Conservation (phyloP, 345 rosid species). For the Raphanus raphanistrum region DNA sequence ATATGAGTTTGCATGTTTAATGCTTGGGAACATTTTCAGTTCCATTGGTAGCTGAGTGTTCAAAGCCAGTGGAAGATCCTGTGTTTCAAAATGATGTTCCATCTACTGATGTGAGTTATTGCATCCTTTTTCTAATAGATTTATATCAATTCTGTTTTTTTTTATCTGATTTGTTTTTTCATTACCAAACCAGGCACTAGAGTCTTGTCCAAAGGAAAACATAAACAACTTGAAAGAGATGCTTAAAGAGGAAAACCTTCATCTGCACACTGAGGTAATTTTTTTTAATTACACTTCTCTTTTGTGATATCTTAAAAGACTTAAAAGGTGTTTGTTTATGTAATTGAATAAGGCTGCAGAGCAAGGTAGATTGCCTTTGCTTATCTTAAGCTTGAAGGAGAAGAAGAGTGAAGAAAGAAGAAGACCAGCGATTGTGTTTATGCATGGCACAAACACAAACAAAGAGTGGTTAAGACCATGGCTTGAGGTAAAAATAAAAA, state of each 20-base stretch:
- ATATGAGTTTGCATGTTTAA: neutral
- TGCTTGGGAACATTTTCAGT: slow-evolving; percentile 40
- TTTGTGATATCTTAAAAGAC: neutral
- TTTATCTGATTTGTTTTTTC: neutral
- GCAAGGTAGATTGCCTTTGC: slow-evolving; percentile 73
- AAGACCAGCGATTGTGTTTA: slow-evolving; percentile 80
- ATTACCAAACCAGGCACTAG: slow-evolving; percentile 57
- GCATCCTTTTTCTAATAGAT: neutral
- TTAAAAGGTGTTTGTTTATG: slow-evolving; percentile 1
- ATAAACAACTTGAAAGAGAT: slow-evolving; percentile 51
- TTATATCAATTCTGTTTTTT: neutral
- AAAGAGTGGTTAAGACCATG: slow-evolving; percentile 88
- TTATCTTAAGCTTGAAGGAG: slow-evolving; percentile 64
- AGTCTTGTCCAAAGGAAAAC: slow-evolving; percentile 64
- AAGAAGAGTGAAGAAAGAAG: slow-evolving; percentile 37
- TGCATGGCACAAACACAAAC: slow-evolving; percentile 74
- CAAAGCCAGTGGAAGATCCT: slow-evolving; percentile 59
- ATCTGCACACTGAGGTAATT: slow-evolving; percentile 70
- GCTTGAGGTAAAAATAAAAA: slow-evolving; percentile 62
- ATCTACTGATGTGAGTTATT: slow-evolving; percentile 49
- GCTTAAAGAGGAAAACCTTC: slow-evolving; percentile 69
- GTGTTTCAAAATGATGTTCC: slow-evolving; percentile 54
- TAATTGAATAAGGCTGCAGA: slow-evolving; percentile 50
- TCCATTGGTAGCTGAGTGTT: slow-evolving; percentile 50
- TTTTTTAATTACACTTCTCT: neutral